Evolutionary conservation across 139 green algal species (phyloP).

Genomic region (Dunaliella sp.): DNA sequence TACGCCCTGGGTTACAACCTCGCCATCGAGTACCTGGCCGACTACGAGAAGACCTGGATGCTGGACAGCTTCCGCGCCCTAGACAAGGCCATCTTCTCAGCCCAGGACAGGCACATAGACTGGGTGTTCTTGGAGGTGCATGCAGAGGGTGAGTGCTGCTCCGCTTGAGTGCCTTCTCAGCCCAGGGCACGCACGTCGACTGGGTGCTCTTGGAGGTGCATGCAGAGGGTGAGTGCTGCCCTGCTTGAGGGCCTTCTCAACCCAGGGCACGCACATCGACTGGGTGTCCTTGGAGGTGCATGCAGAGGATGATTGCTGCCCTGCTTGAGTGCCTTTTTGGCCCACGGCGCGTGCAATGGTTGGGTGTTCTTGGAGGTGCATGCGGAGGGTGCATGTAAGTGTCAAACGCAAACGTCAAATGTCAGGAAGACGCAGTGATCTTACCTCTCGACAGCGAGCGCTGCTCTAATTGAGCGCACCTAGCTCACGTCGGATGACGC

Average conservation of each 20-base stretch:
- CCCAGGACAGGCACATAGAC: slow-evolving; percentile 56
- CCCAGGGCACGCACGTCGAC: slow-evolving; percentile 56
- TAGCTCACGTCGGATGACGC: too few species aligned
- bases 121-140: slow-evolving; percentile 93
- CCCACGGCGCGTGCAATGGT: too few species aligned
- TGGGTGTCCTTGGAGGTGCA: slow-evolving; percentile 92
- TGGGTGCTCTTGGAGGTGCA: slow-evolving; percentile 92
- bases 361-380: slow-evolving; percentile 89
- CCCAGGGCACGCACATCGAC: slow-evolving; percentile 55
- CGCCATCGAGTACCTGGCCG: slow-evolving; percentile 91
- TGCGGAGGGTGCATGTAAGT: slow-evolving; percentile 81
- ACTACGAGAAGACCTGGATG: slow-evolving; percentile 95
- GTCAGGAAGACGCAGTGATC: too few species aligned
- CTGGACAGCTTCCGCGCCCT: slow-evolving; percentile 82
- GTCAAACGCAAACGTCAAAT: too few species aligned
- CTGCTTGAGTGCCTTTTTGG: too few species aligned
- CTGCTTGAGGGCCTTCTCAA: neutral
- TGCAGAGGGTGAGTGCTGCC: slow-evolving; percentile 73
- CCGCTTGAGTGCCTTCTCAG: slow-evolving; percentile 36
- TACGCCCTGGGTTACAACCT: slow-evolving; percentile 94
- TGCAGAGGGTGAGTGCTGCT: slow-evolving; percentile 64
- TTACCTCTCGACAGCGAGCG: too few species aligned
- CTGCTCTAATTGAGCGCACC: too few species aligned
- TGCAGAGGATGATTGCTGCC: slow-evolving; percentile 68
- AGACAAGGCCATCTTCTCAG: slow-evolving; percentile 47